Evolutionary conservation across 2,329 filamentous ascomycete species (phyloP).

Genomic region (Pseudogymnoascus sp.): DNA sequence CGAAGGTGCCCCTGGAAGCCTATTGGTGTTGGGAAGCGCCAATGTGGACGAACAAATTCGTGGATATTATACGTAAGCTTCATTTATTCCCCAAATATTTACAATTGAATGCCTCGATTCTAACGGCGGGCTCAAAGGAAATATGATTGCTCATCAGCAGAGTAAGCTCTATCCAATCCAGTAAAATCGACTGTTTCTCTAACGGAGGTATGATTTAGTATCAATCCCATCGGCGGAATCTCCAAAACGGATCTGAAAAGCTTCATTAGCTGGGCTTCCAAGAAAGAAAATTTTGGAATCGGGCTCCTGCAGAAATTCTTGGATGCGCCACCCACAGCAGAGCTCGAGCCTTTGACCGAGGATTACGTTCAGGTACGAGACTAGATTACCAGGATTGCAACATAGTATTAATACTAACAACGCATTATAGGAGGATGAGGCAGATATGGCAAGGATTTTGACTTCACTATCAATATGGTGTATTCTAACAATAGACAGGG

Average conservation of each 20-base stretch:
- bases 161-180: slow-evolving; percentile 18
- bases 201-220: neutral
- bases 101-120: neutral
- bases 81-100: neutral
- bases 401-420: neutral
- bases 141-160: slow-evolving; percentile 47
- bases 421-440: slow-evolving; percentile 34
- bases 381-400: neutral
- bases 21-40: slow-evolving; percentile 60
- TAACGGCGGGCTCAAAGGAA: slow-evolving; percentile 46
- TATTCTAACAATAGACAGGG: slow-evolving; percentile 44
- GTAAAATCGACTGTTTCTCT: neutral
- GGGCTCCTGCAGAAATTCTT: slow-evolving; percentile 61
- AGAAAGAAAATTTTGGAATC: slow-evolving; percentile 44
- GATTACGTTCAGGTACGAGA: slow-evolving; percentile 40
- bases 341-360: slow-evolving; percentile 57
- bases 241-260: slow-evolving; percentile 48
- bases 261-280: slow-evolving; percentile 60
- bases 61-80: slow-evolving; percentile 34
- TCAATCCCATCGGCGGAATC: slow-evolving; percentile 56
- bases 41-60: slow-evolving; percentile 54
- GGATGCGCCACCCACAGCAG: slow-evolving; percentile 52
- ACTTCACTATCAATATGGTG: slow-evolving; percentile 32
- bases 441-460: slow-evolving; percentile 47
- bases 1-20: slow-evolving; percentile 35